phyloP scores from a whole-genome alignment of 495 filamentous ascomycete species.

The Aspergillus hancockii region DNA sequence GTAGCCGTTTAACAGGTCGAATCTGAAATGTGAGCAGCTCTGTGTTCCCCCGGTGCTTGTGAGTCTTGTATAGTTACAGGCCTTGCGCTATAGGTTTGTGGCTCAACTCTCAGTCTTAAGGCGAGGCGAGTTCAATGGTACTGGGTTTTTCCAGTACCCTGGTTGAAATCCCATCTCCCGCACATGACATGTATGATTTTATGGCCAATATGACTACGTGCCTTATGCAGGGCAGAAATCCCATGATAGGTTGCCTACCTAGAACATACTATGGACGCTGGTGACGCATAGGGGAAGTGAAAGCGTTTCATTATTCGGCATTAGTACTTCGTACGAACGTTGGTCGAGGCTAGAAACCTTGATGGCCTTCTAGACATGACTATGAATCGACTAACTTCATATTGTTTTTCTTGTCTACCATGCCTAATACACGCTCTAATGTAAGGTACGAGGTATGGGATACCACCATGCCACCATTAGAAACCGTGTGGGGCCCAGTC shows the following conservation, averaged over 20 bases:
- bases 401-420: neutral
- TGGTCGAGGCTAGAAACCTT: neutral
- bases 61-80: neutral
- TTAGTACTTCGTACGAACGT: neutral
- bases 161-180: neutral
- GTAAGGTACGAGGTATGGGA: slow-evolving; percentile 4
- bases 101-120: slow-evolving; percentile 15
- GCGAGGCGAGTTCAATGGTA: slow-evolving; percentile 6
- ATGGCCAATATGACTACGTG: neutral
- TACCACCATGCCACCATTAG: slow-evolving; percentile 4
- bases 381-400: neutral
- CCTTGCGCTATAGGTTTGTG: slow-evolving; percentile 10
- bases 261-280: neutral
- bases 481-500: slow-evolving; percentile 1
- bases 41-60: slow-evolving; percentile 4
- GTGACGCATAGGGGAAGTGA: too few species aligned
- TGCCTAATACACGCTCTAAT: slow-evolving; percentile 3
- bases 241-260: neutral
- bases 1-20: slow-evolving; percentile 25
- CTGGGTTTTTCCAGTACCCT: slow-evolving; percentile 5
- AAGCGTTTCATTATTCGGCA: neutral
- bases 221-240: neutral
- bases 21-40: slow-evolving; percentile 21
- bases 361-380: neutral
- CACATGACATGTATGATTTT: slow-evolving; percentile 7